Evolutionary conservation across 2,329 filamentous ascomycete genomes (phyloP), one percentile per base, ranked within the genome.

Genomic region (Hypoxylon sp.): DNA sequence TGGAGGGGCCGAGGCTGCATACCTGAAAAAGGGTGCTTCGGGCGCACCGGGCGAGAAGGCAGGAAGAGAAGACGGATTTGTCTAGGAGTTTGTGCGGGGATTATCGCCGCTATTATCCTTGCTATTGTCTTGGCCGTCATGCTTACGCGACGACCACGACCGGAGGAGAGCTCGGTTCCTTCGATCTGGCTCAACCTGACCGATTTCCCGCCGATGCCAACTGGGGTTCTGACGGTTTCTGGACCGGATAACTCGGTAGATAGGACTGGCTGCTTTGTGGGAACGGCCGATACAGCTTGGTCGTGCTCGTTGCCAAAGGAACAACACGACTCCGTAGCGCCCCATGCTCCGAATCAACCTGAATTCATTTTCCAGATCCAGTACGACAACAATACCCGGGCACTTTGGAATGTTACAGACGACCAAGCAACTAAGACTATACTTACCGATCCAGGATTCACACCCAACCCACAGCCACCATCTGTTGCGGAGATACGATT

Each of bases 281-380:
- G 91, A 0, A 84, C 89, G 3, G 72, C 77, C 6, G 2, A 72
- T 8, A 92, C 92, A 0, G 80, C 96, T 61, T 98, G 95, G 95
- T 97, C 92, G 77, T 98, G 95, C 78, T 87, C 90, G 10, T 80
- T 97, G 14, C 94, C 95, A 2, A 94, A 94, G 77, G 93, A 94
- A 73, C 82, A 93, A 66, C 92, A 95, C 48, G 81, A 85, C 2
- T 85, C 86, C 1, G 88, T 91, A 48, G 82, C 84, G 1, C 90
- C 90, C 0, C 92, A 90, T 75, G 83, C 85, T 37, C 82, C 90
- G 0, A 86, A 91, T 69, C 88, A 93, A 75, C 94, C 95, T 0
- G 92, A 91, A 56, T 93, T 98, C 75, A 86, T 92, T 54, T 84
- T 98, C 70, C 88, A 96, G 72, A 95, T 98, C 65, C 81, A 92